Conservation (phyloP, 139 green algal genomes). For the Chlamydomonas schloesseri region DNA sequence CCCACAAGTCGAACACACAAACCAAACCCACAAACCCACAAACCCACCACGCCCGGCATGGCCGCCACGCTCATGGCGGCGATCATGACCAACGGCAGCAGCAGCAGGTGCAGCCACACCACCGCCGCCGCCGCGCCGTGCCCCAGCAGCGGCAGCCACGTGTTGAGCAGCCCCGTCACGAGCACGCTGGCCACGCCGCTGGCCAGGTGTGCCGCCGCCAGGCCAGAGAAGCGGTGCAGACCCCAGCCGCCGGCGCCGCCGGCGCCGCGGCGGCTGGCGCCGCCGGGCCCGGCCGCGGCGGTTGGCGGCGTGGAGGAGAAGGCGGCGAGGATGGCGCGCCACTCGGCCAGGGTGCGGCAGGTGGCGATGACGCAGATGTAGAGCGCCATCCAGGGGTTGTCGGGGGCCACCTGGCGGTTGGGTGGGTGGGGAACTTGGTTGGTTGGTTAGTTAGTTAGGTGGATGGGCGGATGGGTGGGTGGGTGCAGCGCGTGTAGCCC, state of each 20-base stretch:
- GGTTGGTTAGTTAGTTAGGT: no score
- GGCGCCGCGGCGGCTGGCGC: background rate
- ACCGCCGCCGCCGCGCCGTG: slow-evolving; percentile 11
- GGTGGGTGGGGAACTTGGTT: background rate
- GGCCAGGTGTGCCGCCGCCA: background rate
- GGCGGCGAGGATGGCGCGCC: background rate
- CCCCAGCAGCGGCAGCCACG: slow-evolving; percentile 40
- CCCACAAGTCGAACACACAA: no score
- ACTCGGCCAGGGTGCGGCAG: slow-evolving; percentile 39
- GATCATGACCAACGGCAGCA: slow-evolving; percentile 31
- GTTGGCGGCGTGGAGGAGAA: background rate
- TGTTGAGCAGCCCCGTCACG: slow-evolving; percentile 34
- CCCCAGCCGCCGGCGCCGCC: background rate
- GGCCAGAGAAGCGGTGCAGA: background rate
- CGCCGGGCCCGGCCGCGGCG: background rate
- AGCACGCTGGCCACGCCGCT: background rate
- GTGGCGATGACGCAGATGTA: slow-evolving; percentile 35
- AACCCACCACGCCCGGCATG: background rate
- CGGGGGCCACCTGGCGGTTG: background rate
- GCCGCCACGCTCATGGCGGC: slow-evolving; percentile 8
- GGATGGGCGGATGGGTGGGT: background rate
- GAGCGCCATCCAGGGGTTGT: slow-evolving; percentile 38
- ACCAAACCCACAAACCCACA: no score
- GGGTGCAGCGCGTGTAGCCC: background rate
- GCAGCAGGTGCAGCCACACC: slow-evolving; percentile 47